These are phyloP conservation scores for Cocos nucifera DNA, from an alignment of 176 grass and related monocot species.

Conservation along the genomic window DNA sequence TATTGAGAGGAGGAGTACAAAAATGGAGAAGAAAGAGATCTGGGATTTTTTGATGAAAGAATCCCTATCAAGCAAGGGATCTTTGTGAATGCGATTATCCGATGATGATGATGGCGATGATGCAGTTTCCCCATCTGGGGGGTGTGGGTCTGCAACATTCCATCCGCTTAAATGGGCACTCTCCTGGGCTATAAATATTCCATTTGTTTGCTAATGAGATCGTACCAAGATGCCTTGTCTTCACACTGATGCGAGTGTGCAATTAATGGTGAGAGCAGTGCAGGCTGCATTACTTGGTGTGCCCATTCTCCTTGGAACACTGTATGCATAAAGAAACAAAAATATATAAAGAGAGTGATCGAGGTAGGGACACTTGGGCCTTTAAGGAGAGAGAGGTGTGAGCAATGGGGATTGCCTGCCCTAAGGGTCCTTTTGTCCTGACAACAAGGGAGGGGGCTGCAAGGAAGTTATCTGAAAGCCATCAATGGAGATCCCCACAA, in stretches of 20 bases:
- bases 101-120: slow-evolving; percentile 48
- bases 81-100: slow-evolving; percentile 29
- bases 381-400: slow-evolving; percentile 3
- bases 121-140: slow-evolving; percentile 52
- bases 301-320: background rate
- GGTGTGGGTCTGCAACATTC: slow-evolving; percentile 52
- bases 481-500: slow-evolving; percentile 69
- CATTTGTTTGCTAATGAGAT: slow-evolving; percentile 93
- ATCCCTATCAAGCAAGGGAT: no score
- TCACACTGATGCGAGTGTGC: slow-evolving; percentile 84
- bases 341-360: background rate
- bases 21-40: no score
- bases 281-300: background rate
- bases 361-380: background rate
- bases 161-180: slow-evolving; percentile 42
- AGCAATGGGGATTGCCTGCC: slow-evolving; percentile 23
- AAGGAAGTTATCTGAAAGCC: slow-evolving; percentile 37
- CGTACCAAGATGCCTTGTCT: slow-evolving; percentile 66
- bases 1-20: no score
- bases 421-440: slow-evolving; percentile 28
- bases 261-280: slow-evolving; percentile 23
- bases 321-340: background rate
- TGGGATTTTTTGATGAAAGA: no score
- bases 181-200: slow-evolving; percentile 35
- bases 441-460: slow-evolving; percentile 26